A percentile compares a stretch with the other conserved stretches of the same genome.
These are phyloP conservation scores for Omphalotus guepiniiformis DNA, from an alignment of 768 basidiomycete genomes.

Conservation along the genomic window DNA sequence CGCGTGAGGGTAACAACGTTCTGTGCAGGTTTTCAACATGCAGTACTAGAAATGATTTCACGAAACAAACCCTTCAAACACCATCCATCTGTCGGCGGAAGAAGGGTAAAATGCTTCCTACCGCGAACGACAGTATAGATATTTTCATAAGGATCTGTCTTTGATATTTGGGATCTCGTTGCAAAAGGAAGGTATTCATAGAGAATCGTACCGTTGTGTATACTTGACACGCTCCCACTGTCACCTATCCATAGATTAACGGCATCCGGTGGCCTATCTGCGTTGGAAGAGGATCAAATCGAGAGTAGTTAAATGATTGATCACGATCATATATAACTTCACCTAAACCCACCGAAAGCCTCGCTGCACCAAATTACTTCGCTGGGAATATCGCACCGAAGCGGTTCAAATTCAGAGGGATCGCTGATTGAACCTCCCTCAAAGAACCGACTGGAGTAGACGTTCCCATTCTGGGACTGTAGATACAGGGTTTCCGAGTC, in stretches of 20 bases:
- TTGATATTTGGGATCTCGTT: too few relatives aligned
- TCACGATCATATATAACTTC: not conserved
- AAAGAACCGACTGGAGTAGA: slow-evolving; percentile 51
- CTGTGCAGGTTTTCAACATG: slow-evolving; percentile 26
- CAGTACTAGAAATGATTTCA: not conserved
- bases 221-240: slow-evolving; percentile 68
- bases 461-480: slow-evolving; percentile 90
- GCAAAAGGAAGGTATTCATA: too few relatives aligned
- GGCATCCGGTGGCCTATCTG: slow-evolving; percentile 72
- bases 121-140: slow-evolving; percentile 87
- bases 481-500: slow-evolving; percentile 54
- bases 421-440: slow-evolving; percentile 26
- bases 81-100: slow-evolving; percentile 89
- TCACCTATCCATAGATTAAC: slow-evolving; percentile 94
- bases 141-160: slow-evolving; percentile 85
- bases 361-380: slow-evolving; percentile 74
- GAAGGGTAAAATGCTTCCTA: slow-evolving; percentile 77
- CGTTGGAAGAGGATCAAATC: not conserved
- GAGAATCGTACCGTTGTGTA: slow-evolving; percentile 91
- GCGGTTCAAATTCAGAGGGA: slow-evolving; percentile 55
- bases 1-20: slow-evolving; percentile 63
- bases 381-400: slow-evolving; percentile 62
- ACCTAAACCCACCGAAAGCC: slow-evolving; percentile 58
- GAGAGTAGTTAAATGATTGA: too few relatives aligned
- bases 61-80: slow-evolving; percentile 62